Percentiles rank a stretch among this genome's conserved stretches.
Conservation (phyloP, 768 basidiomycete genomes). For the Strobilomyces confusus region DNA sequence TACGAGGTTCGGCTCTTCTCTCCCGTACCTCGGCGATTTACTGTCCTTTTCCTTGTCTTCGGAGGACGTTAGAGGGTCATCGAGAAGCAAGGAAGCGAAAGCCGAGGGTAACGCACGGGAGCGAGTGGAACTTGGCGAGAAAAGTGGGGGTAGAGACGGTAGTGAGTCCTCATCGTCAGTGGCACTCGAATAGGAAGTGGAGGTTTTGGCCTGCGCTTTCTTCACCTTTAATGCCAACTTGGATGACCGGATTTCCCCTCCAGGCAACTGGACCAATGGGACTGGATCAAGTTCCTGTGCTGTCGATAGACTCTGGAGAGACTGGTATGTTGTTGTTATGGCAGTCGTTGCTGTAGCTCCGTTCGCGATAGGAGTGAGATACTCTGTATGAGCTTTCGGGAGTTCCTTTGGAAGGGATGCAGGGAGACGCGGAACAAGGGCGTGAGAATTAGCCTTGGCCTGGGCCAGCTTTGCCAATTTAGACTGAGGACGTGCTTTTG, state of each 20-base stretch:
- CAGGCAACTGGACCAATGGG: slow-evolving; percentile 28
- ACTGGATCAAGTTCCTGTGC: slow-evolving; percentile 24
- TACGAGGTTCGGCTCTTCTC: slow-evolving; percentile 28
- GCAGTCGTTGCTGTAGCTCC: slow-evolving; percentile 79
- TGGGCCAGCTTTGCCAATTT: slow-evolving; percentile 75
- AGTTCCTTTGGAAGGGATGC: slow-evolving; percentile 33
- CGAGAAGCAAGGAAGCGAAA: slow-evolving; percentile 69
- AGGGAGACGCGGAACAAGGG: slow-evolving; percentile 23
- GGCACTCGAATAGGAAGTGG: slow-evolving; percentile 23
- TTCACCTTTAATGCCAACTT: slow-evolving; percentile 76
- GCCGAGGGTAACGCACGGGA: slow-evolving; percentile 75
- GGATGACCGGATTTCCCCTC: slow-evolving; percentile 47
- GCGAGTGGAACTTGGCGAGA: slow-evolving; percentile 47
- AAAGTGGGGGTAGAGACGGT: slow-evolving; percentile 49
- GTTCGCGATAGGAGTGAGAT: slow-evolving; percentile 76
- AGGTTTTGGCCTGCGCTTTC: slow-evolving; percentile 48
- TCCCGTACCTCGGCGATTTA: slow-evolving; percentile 29
- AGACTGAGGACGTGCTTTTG: slow-evolving; percentile 47
- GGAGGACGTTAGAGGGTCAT: slow-evolving; percentile 40
- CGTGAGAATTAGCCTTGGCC: slow-evolving; percentile 37
- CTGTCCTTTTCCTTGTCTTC: slow-evolving; percentile 36
- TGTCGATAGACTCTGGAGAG: slow-evolving; percentile 54
- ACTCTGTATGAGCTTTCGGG: slow-evolving; percentile 58
- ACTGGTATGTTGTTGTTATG: slow-evolving; percentile 78
- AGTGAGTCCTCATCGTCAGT: slow-evolving; percentile 38